Evolutionary conservation across 1,139 yeast species (phyloP), one percentile per base, ranked within the genome.

Genomic region (Sporopachydermia cereana): DNA sequence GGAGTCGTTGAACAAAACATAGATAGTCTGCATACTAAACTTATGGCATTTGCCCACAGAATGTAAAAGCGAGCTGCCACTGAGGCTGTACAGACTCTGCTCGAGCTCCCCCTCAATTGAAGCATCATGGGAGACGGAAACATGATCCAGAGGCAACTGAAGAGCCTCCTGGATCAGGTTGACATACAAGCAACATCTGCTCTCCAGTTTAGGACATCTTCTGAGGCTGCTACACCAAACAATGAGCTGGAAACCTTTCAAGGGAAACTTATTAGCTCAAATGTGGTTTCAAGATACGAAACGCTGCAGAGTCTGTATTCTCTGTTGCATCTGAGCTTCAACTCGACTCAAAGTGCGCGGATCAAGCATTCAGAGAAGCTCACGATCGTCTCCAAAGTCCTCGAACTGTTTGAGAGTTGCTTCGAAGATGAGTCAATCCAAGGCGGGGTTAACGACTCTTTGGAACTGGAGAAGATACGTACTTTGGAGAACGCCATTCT

Each of bases 401-500:
- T 34, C 12, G 9, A 34, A 7, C 22, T 34, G 18, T 7, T 34
- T 7, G 17, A 34, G 22, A 9, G 9, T 16, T 27, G 30, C n/a
- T n/a, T 12, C n/a, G n/a, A 12, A 12, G 30, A 27, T 27, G 14
- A 12, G n/a, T 12, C n/a, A 12, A 12, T 27, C 30, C 12, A 27
- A 12, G 30, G 30, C n/a, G 30, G n/a, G 12, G 12, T n/a, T 12
- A n/a, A 27, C n/a, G 30, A 27, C n/a, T 27, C 30, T 12, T 27
- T 27, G 14, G n/a, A n/a, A n/a, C n/a, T n/a, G n/a, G n/a, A n/a
- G n/a, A n/a, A n/a, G n/a, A n/a, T n/a, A n/a, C n/a, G n/a, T n/a
- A n/a, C n/a, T 27, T 21, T 41, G 16, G 34, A 41, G 36, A 22
- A 5, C 7, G 36, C 34, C 5, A 30, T 43, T 65, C 27, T 65